Evolutionary conservation across 164 flowering plant species (phyloP).

Genomic region (Kingdonia uniflora): DNA sequence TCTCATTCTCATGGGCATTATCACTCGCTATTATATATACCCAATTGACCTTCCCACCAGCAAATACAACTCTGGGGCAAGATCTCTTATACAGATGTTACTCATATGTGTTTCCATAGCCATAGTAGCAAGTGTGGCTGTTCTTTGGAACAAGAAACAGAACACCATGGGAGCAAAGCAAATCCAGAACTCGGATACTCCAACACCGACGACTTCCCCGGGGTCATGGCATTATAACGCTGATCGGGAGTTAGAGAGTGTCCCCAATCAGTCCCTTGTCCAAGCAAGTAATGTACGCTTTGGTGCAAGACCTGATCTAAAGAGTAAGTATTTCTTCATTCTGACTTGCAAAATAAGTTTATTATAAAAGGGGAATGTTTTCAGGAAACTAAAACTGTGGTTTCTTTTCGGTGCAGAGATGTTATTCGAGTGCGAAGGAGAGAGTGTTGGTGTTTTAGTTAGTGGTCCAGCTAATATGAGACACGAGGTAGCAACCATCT

Average conservation of each 20-base stretch:
- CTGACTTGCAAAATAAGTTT: background rate
- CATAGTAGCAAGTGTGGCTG: slow-evolving; percentile 26
- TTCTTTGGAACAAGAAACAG: slow-evolving; percentile 50
- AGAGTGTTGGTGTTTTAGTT: slow-evolving; percentile 3
- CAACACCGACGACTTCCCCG: slow-evolving; percentile 25
- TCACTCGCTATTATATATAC: slow-evolving; percentile 46
- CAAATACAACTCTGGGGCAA: slow-evolving; percentile 21
- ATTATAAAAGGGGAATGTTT: background rate
- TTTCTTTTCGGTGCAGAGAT: background rate
- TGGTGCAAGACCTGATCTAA: slow-evolving; percentile 60
- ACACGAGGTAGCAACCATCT: slow-evolving; percentile 51
- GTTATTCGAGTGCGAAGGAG: background rate
- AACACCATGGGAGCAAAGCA: slow-evolving; percentile 29
- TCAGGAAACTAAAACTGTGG: too few species aligned
- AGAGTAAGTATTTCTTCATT: slow-evolving; percentile 12
- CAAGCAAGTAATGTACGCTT: slow-evolving; percentile 46
- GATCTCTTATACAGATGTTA: slow-evolving; percentile 28
- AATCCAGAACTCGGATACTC: slow-evolving; percentile 22
- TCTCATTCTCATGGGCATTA: slow-evolving; percentile 41
- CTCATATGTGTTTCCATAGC: slow-evolving; percentile 37
- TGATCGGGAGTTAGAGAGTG: slow-evolving; percentile 50
- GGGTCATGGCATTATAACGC: slow-evolving; percentile 17
- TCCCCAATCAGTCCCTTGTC: slow-evolving; percentile 38
- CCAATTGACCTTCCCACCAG: slow-evolving; percentile 54
- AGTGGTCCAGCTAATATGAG: slow-evolving; percentile 25